Percentiles rank a stretch among this genome's conserved stretches.
Evolutionary conservation across 331 rosid species (phyloP).

Genomic region (Erythrophleum ivorense): DNA sequence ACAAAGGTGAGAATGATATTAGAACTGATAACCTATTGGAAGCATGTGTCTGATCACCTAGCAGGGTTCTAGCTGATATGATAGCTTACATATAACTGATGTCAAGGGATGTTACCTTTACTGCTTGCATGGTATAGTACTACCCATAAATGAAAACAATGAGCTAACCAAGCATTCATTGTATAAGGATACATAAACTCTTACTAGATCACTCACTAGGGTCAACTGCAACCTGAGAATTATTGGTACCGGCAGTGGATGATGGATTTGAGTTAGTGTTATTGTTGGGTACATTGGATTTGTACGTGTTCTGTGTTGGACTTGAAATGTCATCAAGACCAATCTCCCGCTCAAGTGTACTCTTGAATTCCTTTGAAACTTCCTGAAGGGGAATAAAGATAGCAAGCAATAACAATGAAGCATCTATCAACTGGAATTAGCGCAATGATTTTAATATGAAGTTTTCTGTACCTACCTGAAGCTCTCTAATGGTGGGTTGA

Average conservation of each 20-base stretch:
- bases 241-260: slow-evolving; percentile 48
- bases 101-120: background rate
- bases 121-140: slow-evolving; percentile 17
- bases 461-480: slow-evolving; percentile 66
- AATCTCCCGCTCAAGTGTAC: slow-evolving; percentile 93
- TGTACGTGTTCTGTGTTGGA: slow-evolving; percentile 53
- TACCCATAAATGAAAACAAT: slow-evolving; percentile 13
- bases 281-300: slow-evolving; percentile 43
- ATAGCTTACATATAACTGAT: background rate
- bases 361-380: slow-evolving; percentile 94
- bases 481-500: slow-evolving; percentile 97
- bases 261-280: slow-evolving; percentile 50
- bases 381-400: slow-evolving; percentile 58
- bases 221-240: slow-evolving; percentile 58
- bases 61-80: background rate
- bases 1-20: background rate
- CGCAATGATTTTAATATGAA: background rate
- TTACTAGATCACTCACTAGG: slow-evolving; percentile 64
- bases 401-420: slow-evolving; percentile 34
- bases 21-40: slow-evolving; percentile 17
- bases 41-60: background rate
- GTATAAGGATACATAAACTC: slow-evolving; percentile 12
- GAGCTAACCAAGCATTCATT: background rate
- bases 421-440: slow-evolving; percentile 24
- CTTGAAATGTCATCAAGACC: slow-evolving; percentile 87